A percentile compares a stretch with the other conserved stretches of the same genome.
These are phyloP conservation scores for Lindgomyces ingoldianus DNA, from an alignment of 495 filamentous ascomycete genomes.

Conservation along the genomic window DNA sequence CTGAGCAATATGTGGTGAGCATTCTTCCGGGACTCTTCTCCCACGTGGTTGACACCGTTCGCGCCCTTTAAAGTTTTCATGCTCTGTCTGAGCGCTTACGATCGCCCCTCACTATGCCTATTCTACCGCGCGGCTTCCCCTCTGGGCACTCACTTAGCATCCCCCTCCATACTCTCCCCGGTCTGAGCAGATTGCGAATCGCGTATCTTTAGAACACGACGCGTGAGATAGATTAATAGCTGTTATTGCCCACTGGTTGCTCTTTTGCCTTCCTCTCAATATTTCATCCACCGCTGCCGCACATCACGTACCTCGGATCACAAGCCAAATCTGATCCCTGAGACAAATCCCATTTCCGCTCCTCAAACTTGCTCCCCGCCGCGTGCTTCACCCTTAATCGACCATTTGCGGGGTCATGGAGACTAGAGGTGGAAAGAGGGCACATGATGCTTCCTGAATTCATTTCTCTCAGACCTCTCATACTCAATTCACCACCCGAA, in stretches of 20 bases:
- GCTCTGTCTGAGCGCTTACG: background rate
- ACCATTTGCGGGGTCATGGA: background rate
- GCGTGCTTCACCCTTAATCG: background rate
- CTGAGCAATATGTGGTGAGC: background rate
- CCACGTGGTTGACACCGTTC: constrained; percentile 16
- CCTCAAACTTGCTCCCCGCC: background rate
- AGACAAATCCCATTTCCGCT: constrained; percentile 15
- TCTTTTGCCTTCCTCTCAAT: constrained; percentile 6
- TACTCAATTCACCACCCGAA: background rate
- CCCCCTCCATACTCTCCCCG: background rate
- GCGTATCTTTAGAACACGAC: constrained; percentile 5
- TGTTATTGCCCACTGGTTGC: background rate
- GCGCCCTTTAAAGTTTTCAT: background rate
- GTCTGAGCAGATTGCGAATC: constrained; percentile 3
- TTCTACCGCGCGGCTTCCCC: constrained; percentile 19
- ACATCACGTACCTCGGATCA: constrained; percentile 25
- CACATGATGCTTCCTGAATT: background rate
- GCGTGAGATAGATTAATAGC: constrained; percentile 31
- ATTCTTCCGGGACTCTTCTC: constrained; percentile 5
- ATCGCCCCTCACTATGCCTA: constrained; percentile 9
- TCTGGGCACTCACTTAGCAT: background rate
- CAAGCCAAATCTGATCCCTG: constrained; percentile 22
- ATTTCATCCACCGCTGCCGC: constrained; percentile 14
- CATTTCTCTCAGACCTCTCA: background rate
- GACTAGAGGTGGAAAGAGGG: background rate